A percentile compares a stretch with the other conserved stretches of the same genome.
Conservation (phyloP, 228 moss, liverwort and hornwort species). For the Sphagnum fallax region DNA sequence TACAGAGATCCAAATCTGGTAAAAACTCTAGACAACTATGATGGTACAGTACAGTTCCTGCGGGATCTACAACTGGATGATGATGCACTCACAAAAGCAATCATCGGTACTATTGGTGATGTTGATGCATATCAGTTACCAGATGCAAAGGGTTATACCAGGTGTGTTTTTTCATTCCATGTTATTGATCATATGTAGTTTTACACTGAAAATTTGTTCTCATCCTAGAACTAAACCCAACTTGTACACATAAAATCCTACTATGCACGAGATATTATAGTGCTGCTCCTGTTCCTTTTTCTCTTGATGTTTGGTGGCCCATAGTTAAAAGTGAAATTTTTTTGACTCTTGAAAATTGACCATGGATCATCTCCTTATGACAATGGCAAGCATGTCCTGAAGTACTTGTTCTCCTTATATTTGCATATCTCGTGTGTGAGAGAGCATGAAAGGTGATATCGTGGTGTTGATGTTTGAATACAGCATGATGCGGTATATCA, state of each 20-base stretch:
- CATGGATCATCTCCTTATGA: neutral
- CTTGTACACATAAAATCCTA: too few relatives aligned
- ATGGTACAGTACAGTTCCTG: conserved; percentile 86
- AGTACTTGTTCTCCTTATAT: too few relatives aligned
- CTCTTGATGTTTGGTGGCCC: too few relatives aligned
- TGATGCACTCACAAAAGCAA: conserved; percentile 92
- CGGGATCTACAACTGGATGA: conserved; percentile 74
- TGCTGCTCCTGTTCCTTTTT: too few relatives aligned
- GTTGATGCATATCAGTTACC: conserved; percentile 98
- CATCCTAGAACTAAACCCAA: neutral
- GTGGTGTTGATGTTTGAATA: conserved; percentile 2
- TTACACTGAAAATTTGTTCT: neutral
- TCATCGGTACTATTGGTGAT: conserved; percentile 97
- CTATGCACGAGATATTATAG: too few relatives aligned
- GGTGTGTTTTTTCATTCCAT: conserved; percentile 27
- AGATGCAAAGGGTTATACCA: conserved; percentile 92
- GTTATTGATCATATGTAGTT: neutral
- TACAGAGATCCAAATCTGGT: conserved; percentile 94
- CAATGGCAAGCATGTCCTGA: too few relatives aligned
- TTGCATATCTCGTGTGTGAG: too few relatives aligned
- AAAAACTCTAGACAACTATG: conserved; percentile 88
- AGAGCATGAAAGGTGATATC: too few relatives aligned
- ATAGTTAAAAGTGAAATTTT: too few relatives aligned
- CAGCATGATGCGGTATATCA: conserved; percentile 92
- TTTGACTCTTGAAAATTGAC: neutral